Conservation (phyloP, 371 early-diverging fungal species). For the Mucor irregularis region DNA sequence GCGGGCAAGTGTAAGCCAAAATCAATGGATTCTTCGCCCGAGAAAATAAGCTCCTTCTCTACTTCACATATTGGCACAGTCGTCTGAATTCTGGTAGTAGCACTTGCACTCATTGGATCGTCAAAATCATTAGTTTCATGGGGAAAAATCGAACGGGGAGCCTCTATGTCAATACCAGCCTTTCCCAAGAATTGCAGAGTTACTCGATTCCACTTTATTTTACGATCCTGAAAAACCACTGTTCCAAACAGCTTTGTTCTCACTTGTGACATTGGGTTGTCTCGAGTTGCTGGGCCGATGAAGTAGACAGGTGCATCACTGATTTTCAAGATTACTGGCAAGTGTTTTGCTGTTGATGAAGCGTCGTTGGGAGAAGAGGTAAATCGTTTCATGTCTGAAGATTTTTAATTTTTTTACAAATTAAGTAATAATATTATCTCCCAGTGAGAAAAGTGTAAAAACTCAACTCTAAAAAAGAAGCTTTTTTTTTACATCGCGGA, state of each 20-base stretch:
- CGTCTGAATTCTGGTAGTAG: constrained; percentile 28
- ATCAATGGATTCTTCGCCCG: constrained; percentile 39
- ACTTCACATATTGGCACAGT: constrained; percentile 39
- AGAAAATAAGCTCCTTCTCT: constrained; percentile 50
- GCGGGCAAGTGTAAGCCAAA: constrained; percentile 50
- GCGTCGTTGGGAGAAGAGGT: constrained; percentile 1
- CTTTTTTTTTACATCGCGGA: not conserved
- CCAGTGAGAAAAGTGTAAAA: not conserved
- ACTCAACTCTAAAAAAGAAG: not conserved
- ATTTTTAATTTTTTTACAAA: not conserved
- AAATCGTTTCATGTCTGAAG: constrained; percentile 22
- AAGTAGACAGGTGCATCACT: constrained; percentile 39
- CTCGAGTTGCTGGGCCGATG: constrained; percentile 44
- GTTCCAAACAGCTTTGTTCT: constrained; percentile 43
- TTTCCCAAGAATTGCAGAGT: constrained; percentile 44
- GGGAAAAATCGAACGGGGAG: constrained; percentile 19
- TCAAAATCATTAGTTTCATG: constrained; percentile 13
- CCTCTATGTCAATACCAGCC: constrained; percentile 39
- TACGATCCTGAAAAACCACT: constrained; percentile 40
- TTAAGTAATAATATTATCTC: not conserved
- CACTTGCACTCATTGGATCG: not conserved
- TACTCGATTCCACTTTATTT: constrained; percentile 50
- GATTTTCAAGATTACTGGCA: constrained; percentile 18
- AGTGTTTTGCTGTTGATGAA: constrained; percentile 13
- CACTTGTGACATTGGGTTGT: constrained; percentile 46